Evolutionary conservation across 1,284 basidiomycete species (phyloP), one percentile per base, ranked within the genome.

Genomic region (Sporisorium graminicola): DNA sequence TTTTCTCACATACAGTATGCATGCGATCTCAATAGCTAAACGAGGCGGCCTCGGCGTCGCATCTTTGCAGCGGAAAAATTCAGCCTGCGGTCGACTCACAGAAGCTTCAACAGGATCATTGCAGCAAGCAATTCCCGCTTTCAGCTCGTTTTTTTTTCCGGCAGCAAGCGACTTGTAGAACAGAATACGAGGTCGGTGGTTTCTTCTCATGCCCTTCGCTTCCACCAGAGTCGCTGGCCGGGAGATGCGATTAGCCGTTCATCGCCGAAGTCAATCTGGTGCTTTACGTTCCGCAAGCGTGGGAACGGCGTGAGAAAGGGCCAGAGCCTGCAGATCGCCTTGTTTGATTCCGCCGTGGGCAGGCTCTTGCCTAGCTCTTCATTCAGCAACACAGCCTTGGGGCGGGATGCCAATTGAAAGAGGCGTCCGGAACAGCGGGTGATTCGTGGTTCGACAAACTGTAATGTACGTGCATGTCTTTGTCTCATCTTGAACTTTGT

Each of bases 151-250:
- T 18, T 46, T 12, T 8, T 7, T 24, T 24, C 27, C 14, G 44
- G 24, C 44, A 43, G n/a, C 37, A 18, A 18, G 14, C 3, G 18
- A 5, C 2, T 40, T 40, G 40, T 18, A 27, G 49, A 50, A 31
- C n/a, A 27, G 49, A 10, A n/a, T n/a, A n/a, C n/a, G 22, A 20
- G 24, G 47, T 27, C 47, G 27, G 20, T n/a, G 47, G 31, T 20
- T 12, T 47, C 27, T 50, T 50, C 49, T 31, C 49, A 50, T 29
- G 49, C 27, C 49, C 27, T 50, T 50, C 49, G 49, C 49, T 50
- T 50, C 16, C 26, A 26, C 5, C 22, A n/a, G 5, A 31, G 49
- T 31, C 29, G 49, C 4, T 12, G 44, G 24, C 5, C 24, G 44
- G 44, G 22, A 27, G 29, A 13, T 29, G 14, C 10, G 18, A 9